Percentiles rank a stretch among this genome's conserved stretches.
Conservation (phyloP, 148 eudicot species). For the Heliosperma pusillum region DNA sequence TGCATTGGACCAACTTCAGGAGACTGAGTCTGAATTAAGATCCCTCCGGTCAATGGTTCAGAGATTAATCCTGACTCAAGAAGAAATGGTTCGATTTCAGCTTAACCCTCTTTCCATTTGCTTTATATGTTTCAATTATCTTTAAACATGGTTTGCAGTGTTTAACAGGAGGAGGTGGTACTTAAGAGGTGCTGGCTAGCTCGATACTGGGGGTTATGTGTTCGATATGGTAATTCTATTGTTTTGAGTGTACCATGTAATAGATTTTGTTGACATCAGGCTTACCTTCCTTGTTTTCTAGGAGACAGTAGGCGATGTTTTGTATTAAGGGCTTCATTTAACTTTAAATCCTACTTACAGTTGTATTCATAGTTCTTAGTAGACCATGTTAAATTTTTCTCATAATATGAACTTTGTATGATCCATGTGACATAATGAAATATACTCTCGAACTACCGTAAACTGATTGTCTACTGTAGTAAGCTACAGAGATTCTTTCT, state of each 20-base stretch:
- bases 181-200: slow-evolving; percentile 99
- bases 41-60: slow-evolving; percentile 59
- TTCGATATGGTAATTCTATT: slow-evolving; percentile 55
- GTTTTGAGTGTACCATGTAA: not conserved
- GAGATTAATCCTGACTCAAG: slow-evolving; percentile 71
- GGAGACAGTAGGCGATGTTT: not conserved
- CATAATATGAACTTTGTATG: not conserved
- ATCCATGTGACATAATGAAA: not conserved
- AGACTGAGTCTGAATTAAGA: slow-evolving; percentile 50
- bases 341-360: not conserved
- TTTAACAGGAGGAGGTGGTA: slow-evolving; percentile 84
- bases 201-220: slow-evolving; percentile 79
- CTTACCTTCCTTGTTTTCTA: slow-evolving; percentile 6
- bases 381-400: slow-evolving; percentile 3
- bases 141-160: slow-evolving; percentile 38
- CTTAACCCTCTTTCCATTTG: slow-evolving; percentile 14
- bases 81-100: slow-evolving; percentile 67
- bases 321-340: not conserved
- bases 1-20: slow-evolving; percentile 63
- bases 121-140: slow-evolving; percentile 10
- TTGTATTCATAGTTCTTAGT: not conserved
- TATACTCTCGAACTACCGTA: not conserved
- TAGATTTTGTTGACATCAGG: not conserved
- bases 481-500: not conserved
- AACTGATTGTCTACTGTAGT: not conserved